Percentiles rank a stretch among this genome's conserved stretches.
These are phyloP conservation scores for Mycena kentingensis DNA, from an alignment of 768 basidiomycete species.

Conservation along the genomic window DNA sequence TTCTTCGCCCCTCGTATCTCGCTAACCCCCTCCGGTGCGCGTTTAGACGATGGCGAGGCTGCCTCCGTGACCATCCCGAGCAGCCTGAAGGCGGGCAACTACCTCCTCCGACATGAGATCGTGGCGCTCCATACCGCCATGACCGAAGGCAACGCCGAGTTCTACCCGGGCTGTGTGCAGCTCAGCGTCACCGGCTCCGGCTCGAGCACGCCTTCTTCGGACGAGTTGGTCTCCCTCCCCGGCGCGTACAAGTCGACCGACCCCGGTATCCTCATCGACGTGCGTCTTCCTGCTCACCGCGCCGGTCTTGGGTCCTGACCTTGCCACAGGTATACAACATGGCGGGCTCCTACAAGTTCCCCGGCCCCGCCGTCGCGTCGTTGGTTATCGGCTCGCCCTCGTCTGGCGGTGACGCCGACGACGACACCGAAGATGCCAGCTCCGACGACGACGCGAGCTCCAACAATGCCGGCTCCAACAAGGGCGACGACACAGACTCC, in stretches of 20 bases:
- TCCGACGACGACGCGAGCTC: too few relatives aligned
- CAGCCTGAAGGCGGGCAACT: slow-evolving; percentile 46
- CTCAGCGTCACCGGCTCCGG: slow-evolving; percentile 35
- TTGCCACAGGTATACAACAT: slow-evolving; percentile 15
- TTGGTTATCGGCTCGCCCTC: slow-evolving; percentile 24
- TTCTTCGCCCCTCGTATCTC: not conserved
- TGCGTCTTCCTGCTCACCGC: not conserved
- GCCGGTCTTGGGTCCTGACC: not conserved
- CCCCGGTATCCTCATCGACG: slow-evolving; percentile 36
- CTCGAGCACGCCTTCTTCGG: slow-evolving; percentile 30
- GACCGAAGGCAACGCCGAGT: slow-evolving; percentile 39
- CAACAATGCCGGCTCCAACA: too few relatives aligned
- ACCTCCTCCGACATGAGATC: slow-evolving; percentile 57
- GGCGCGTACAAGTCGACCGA: slow-evolving; percentile 28
- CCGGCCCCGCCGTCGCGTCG: slow-evolving; percentile 37
- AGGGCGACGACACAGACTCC: too few relatives aligned
- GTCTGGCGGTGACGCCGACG: not conserved
- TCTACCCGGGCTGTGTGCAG: slow-evolving; percentile 37
- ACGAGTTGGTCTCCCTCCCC: slow-evolving; percentile 28
- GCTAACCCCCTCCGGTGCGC: not conserved
- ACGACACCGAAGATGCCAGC: not conserved
- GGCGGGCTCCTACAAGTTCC: slow-evolving; percentile 32
- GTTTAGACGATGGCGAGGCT: slow-evolving; percentile 29
- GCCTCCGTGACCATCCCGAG: slow-evolving; percentile 36
- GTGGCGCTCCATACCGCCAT: slow-evolving; percentile 44